phyloP scores from a whole-genome alignment of 2,329 filamentous ascomycete species.

The Trichoderma asperellum region DNA sequence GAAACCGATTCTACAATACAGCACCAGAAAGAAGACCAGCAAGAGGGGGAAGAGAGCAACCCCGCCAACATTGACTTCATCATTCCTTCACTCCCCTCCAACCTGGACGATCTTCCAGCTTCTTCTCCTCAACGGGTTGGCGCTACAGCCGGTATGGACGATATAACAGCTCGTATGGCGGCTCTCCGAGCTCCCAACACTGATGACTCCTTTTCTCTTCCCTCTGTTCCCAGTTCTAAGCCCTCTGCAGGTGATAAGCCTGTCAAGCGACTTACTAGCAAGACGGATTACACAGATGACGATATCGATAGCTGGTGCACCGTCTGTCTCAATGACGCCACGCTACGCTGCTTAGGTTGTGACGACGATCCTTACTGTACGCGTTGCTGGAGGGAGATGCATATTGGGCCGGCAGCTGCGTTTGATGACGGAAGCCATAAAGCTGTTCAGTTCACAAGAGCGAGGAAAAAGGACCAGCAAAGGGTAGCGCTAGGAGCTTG shows the following conservation, averaged over 20 bases:
- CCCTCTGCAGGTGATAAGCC: conserved; percentile 46
- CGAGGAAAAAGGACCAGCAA: conserved; percentile 38
- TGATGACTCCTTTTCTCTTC: conserved; percentile 47
- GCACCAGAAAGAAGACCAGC: neutral
- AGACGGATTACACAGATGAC: conserved; percentile 63
- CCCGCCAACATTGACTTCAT: conserved; percentile 38
- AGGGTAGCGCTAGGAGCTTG: conserved; percentile 45
- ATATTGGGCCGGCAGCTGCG: conserved; percentile 68
- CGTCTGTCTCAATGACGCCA: conserved; percentile 80
- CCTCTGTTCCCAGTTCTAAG: conserved; percentile 54
- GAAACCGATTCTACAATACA: neutral
- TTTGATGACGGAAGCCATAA: conserved; percentile 72
- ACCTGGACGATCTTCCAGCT: conserved; percentile 45
- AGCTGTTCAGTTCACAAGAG: conserved; percentile 62
- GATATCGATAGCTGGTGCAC: conserved; percentile 79
- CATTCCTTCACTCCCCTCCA: conserved; percentile 53
- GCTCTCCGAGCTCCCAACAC: conserved; percentile 49
- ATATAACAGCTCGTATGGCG: conserved; percentile 57
- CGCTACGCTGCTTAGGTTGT: conserved; percentile 73
- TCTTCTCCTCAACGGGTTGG: conserved; percentile 31
- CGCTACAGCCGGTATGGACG: conserved; percentile 42
- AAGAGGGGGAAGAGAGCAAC: conserved; percentile 21
- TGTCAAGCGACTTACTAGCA: conserved; percentile 45
- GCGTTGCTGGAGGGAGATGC: conserved; percentile 81
- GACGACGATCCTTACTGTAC: conserved; percentile 73